Evolutionary conservation across 2,329 filamentous ascomycete genomes (phyloP).

Genomic region (Camillea tinctor): DNA sequence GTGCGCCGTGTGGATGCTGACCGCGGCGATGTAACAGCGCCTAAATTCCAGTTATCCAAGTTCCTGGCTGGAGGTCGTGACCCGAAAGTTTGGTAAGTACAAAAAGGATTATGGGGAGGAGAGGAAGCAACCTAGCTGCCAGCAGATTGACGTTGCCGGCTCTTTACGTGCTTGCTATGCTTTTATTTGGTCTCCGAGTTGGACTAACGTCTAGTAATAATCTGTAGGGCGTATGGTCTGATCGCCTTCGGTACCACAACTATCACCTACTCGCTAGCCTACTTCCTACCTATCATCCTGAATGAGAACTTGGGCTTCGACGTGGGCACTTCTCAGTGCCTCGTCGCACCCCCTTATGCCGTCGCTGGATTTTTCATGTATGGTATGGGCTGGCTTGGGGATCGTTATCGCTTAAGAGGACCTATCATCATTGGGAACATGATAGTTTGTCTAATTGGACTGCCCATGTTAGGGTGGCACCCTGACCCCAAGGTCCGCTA

Average conservation of each 20-base stretch:
- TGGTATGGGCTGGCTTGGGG: conserved; percentile 59
- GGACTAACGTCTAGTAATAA: conserved; percentile 49
- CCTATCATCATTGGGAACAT: conserved; percentile 66
- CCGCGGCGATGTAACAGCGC: conserved; percentile 47
- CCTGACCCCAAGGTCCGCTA: conserved; percentile 58
- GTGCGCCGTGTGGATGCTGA: conserved; percentile 42
- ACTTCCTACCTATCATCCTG: conserved; percentile 77
- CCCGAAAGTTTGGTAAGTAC: conserved; percentile 42
- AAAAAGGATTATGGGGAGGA: conserved; percentile 15
- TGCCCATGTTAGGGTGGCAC: conserved; percentile 71
- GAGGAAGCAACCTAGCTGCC: neutral
- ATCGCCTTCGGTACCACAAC: conserved; percentile 68
- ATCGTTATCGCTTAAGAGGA: conserved; percentile 65
- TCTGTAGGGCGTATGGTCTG: conserved; percentile 56
- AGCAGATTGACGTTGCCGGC: neutral
- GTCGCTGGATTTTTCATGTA: conserved; percentile 65
- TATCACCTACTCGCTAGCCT: conserved; percentile 72
- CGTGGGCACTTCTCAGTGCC: conserved; percentile 63
- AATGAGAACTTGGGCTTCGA: conserved; percentile 60
- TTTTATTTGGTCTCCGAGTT: neutral
- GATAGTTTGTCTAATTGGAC: conserved; percentile 63
- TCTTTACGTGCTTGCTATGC: neutral
- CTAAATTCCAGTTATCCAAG: conserved; percentile 40
- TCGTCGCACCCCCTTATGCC: conserved; percentile 68
- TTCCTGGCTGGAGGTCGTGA: conserved; percentile 39